Percentiles rank a stretch among this genome's conserved stretches.
phyloP scores from a whole-genome alignment of 371 early-diverging fungal genomes.

The Parasitella parasitica region DNA sequence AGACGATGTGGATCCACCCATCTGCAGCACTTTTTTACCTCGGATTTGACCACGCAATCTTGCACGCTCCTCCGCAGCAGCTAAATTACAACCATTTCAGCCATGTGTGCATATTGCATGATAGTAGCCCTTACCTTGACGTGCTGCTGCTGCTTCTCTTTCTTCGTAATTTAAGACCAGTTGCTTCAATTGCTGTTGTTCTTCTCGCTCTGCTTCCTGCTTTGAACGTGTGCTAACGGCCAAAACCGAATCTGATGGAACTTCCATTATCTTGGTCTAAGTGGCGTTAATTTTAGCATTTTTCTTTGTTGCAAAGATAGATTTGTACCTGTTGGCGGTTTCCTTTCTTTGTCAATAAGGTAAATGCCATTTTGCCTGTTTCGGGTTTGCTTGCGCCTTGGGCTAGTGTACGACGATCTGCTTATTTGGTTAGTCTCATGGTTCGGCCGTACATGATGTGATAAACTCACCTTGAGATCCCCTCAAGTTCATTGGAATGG shows the following conservation, averaged over 20 bases:
- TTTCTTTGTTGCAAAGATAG: not conserved
- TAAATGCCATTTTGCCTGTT: slow-evolving; percentile 75
- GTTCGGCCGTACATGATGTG: too few species aligned
- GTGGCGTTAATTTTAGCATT: too few species aligned
- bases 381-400: slow-evolving; percentile 25
- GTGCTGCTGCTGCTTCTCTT: slow-evolving; percentile 69
- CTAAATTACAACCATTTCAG: slow-evolving; percentile 15
- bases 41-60: slow-evolving; percentile 27
- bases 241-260: slow-evolving; percentile 85
- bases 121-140: slow-evolving; percentile 40
- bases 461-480: slow-evolving; percentile 45
- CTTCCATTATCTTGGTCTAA: slow-evolving; percentile 69
- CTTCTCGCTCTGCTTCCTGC: slow-evolving; percentile 82
- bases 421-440: too few species aligned
- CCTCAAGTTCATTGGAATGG: slow-evolving; percentile 73
- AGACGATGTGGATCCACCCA: slow-evolving; percentile 21
- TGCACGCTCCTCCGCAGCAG: slow-evolving; percentile 37
- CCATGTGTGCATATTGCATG: not conserved
- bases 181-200: slow-evolving; percentile 86
- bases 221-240: slow-evolving; percentile 81
- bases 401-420: slow-evolving; percentile 44
- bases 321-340: slow-evolving; percentile 90
- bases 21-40: slow-evolving; percentile 37
- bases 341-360: slow-evolving; percentile 88
- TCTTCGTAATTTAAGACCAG: slow-evolving; percentile 90